These are phyloP conservation scores for Candida corydali DNA, from an alignment of 805 yeast genomes.

Conservation along the genomic window DNA sequence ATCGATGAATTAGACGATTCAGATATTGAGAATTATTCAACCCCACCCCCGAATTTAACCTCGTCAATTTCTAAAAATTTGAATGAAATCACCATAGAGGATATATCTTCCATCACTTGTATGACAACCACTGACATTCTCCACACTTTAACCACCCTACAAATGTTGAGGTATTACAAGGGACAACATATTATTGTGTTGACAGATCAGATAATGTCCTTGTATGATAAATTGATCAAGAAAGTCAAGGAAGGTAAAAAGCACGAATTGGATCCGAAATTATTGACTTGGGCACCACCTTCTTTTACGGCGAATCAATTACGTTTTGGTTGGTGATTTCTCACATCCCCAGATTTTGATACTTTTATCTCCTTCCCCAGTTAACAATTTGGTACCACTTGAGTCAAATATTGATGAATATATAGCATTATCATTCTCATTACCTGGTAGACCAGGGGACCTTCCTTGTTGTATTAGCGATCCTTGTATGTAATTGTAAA, in stretches of 20 bases:
- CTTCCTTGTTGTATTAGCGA: constrained; percentile 49
- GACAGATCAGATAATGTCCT: constrained; percentile 75
- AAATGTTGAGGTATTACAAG: constrained; percentile 85
- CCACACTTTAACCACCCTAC: constrained; percentile 88
- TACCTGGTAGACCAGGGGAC: constrained; percentile 57
- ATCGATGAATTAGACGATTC: constrained; percentile 16
- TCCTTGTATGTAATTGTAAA: constrained; percentile 77
- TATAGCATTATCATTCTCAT: constrained; percentile 40
- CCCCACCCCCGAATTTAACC: constrained; percentile 15
- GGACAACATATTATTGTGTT: constrained; percentile 90
- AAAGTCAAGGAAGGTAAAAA: constrained; percentile 61
- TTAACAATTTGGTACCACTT: constrained; percentile 74
- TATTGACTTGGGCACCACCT: constrained; percentile 90
- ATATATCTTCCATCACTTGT: constrained; percentile 76
- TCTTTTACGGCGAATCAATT: constrained; percentile 93
- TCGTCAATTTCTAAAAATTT: constrained; percentile 8
- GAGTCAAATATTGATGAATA: constrained; percentile 70
- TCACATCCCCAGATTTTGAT: constrained; percentile 60
- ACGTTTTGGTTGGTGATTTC: constrained; percentile 82
- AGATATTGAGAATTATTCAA: constrained; percentile 27
- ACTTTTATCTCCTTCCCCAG: constrained; percentile 89
- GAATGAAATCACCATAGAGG: constrained; percentile 78
- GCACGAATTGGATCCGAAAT: constrained; percentile 68
- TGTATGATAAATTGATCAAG: constrained; percentile 60
- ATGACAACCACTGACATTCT: constrained; percentile 96